A percentile compares a stretch with the other conserved stretches of the same genome.
Evolutionary conservation across 192 early-diverging fungal species (phyloP).

Genomic region (Helicostylum pulchrum): DNA sequence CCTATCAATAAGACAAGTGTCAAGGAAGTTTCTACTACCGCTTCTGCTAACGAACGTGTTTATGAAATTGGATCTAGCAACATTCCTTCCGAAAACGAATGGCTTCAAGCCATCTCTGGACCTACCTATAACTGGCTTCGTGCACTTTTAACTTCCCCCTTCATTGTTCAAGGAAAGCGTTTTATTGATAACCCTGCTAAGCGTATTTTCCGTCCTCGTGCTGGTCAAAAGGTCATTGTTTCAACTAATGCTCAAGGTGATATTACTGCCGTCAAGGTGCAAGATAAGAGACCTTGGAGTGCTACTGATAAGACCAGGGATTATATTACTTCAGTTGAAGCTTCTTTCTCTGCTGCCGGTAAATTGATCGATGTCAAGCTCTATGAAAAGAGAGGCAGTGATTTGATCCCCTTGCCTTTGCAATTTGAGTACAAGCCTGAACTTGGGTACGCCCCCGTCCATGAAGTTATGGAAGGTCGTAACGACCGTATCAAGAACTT

Average conservation of each 20-base stretch:
- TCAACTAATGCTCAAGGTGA: slow-evolving; percentile 31
- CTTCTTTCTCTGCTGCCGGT: slow-evolving; percentile 48
- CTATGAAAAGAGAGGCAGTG: slow-evolving; percentile 59
- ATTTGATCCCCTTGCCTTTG: slow-evolving; percentile 73
- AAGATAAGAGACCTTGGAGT: slow-evolving; percentile 54
- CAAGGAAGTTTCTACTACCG: slow-evolving; percentile 42
- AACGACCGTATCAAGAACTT: slow-evolving; percentile 84
- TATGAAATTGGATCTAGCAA: slow-evolving; percentile 55
- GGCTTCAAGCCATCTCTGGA: slow-evolving; percentile 76
- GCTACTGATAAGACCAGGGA: slow-evolving; percentile 49
- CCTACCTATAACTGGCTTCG: slow-evolving; percentile 75
- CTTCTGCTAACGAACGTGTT: slow-evolving; percentile 44
- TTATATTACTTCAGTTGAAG: slow-evolving; percentile 47
- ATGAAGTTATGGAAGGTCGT: slow-evolving; percentile 82
- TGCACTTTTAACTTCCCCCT: slow-evolving; percentile 71
- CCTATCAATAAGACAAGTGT: slow-evolving; percentile 34
- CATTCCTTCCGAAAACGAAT: slow-evolving; percentile 57
- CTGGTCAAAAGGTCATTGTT: slow-evolving; percentile 51
- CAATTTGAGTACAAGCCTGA: slow-evolving; percentile 78
- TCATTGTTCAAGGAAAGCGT: slow-evolving; percentile 75
- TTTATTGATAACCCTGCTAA: slow-evolving; percentile 62
- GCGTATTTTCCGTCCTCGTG: slow-evolving; percentile 63
- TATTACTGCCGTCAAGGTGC: slow-evolving; percentile 47
- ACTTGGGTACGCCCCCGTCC: slow-evolving; percentile 79
- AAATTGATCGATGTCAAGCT: slow-evolving; percentile 59